Conservation (phyloP, 345 rosid species). For the Arabidopsis arenosa region DNA sequence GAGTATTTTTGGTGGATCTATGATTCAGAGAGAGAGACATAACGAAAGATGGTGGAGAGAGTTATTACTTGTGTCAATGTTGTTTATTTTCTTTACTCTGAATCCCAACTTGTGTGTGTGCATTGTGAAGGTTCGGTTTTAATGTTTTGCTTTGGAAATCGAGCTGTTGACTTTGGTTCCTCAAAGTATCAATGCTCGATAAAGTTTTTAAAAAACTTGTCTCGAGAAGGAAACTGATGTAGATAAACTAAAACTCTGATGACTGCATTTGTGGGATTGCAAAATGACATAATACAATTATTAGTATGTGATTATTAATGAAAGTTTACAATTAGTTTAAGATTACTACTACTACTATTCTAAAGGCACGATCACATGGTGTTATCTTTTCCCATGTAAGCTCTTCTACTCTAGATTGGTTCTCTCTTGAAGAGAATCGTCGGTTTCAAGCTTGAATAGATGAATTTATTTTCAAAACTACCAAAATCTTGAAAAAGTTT, state of each 20-base stretch:
- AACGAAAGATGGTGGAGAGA: conserved; percentile 38
- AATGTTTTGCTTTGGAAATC: conserved; percentile 34
- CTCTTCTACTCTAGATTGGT: too few relatives aligned
- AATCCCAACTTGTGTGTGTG: conserved; percentile 23
- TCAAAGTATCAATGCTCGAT: conserved; percentile 16
- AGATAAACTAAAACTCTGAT: conserved; percentile 5
- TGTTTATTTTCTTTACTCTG: conserved; percentile 27
- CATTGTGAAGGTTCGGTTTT: conserved; percentile 39
- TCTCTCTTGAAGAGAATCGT: too few relatives aligned
- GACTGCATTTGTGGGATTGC: conserved; percentile 4
- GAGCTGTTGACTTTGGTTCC: conserved; percentile 34
- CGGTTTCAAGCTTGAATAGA: too few relatives aligned
- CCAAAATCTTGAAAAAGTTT: not conserved
- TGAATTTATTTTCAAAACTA: too few relatives aligned
- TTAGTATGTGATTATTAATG: not conserved
- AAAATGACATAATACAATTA: not conserved
- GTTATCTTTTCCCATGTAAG: too few relatives aligned
- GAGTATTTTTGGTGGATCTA: conserved; percentile 26
- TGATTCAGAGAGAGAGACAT: not conserved
- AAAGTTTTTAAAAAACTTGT: conserved; percentile 23
- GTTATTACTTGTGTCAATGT: conserved; percentile 38
- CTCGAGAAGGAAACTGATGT: conserved; percentile 17
- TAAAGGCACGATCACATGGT: too few relatives aligned
- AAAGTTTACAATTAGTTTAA: too few relatives aligned
- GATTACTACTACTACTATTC: too few relatives aligned